Base-by-base conservation (phyloP, 768 basidiomycete species). In the Phaeotremella skinneri region DNA sequence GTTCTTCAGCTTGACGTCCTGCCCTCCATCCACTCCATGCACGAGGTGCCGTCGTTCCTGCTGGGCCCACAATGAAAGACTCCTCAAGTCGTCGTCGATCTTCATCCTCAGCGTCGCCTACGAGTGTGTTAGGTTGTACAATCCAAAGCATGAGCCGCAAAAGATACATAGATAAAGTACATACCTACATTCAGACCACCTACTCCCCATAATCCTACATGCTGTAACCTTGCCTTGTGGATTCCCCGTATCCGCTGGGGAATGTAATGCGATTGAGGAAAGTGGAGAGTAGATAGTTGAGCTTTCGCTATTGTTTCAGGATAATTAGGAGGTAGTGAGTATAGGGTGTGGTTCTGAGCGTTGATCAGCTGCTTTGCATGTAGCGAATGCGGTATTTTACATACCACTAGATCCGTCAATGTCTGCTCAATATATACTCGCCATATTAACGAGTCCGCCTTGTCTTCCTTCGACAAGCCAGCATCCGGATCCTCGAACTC, bases 171-270 rank as follows among this genome's bases (percentile, higher is more conserved):
- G 49, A 21, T 51, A 16, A 29, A 20, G 42, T 20, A 52, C 59
- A 1, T 49, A 69, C 65, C 63, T 25, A 56, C 55, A 34, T 67
- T 59, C n/a, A 65, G 20, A 13, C 70, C 70, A 4, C 71, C 71
- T 2, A 73, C 23, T n/a, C 68, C 68, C 71, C 71, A 73, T 7
- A 73, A 39, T 6, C 68, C 68, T 5, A 68, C 66, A 58, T 73
- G 55, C 52, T 68, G 56, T 26, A 73, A 49, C 23, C 71, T 55
- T 1, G 59, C 61, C 47, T 60, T 61, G 23, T 62, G 45, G 4
- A 68, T 62, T 27, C 64, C 58, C 9, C 62, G 51, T 20, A 73
- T 23, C 21, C 71, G 49, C 49, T 73, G 71, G 0, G 71, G 67
- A 37, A 68, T 67, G 32, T 73, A 73, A 5, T 60, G 57, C 30